phyloP scores from a whole-genome alignment of 1,139 yeast genomes.

The Yamadazyma epiphylla region DNA sequence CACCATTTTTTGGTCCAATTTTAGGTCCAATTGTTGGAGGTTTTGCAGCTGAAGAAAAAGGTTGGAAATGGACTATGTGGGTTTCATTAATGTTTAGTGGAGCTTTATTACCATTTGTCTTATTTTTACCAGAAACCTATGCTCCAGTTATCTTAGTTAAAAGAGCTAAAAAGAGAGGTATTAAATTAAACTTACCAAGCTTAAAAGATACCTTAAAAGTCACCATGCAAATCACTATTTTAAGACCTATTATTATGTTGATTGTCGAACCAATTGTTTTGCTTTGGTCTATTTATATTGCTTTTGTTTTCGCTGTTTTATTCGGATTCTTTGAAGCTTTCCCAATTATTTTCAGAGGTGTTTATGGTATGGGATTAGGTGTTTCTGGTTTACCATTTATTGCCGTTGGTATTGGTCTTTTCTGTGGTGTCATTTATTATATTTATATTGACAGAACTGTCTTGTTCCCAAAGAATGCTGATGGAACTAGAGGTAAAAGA shows the following conservation, averaged over 20 bases:
- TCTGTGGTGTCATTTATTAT: conserved; percentile 50
- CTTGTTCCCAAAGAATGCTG: conserved; percentile 56
- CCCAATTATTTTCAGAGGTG: conserved; percentile 67
- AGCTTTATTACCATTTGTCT: conserved; percentile 52
- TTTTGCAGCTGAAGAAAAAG: conserved; percentile 62
- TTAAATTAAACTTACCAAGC: conserved; percentile 36
- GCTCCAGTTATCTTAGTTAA: conserved; percentile 54
- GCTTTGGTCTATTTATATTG: conserved; percentile 61
- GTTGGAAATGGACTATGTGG: conserved; percentile 81
- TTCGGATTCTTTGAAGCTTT: conserved; percentile 78
- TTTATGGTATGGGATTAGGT: conserved; percentile 55
- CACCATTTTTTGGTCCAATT: conserved; percentile 78
- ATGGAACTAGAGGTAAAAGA: conserved; percentile 56
- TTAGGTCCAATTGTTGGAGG: conserved; percentile 83
- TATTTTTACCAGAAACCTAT: conserved; percentile 66
- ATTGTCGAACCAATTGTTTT: conserved; percentile 66
- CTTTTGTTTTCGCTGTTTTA: conserved; percentile 70
- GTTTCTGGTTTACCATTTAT: conserved; percentile 65
- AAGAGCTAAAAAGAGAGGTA: conserved; percentile 59
- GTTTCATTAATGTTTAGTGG: conserved; percentile 72
- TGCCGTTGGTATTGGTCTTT: conserved; percentile 65
- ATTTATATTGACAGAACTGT: conserved; percentile 43
- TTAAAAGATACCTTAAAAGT: conserved; percentile 10
- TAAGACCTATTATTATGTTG: conserved; percentile 64
- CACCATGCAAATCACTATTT: conserved; percentile 33